phyloP scores from a whole-genome alignment of 805 yeast species.

The Metahyphopichia silvanorum region DNA sequence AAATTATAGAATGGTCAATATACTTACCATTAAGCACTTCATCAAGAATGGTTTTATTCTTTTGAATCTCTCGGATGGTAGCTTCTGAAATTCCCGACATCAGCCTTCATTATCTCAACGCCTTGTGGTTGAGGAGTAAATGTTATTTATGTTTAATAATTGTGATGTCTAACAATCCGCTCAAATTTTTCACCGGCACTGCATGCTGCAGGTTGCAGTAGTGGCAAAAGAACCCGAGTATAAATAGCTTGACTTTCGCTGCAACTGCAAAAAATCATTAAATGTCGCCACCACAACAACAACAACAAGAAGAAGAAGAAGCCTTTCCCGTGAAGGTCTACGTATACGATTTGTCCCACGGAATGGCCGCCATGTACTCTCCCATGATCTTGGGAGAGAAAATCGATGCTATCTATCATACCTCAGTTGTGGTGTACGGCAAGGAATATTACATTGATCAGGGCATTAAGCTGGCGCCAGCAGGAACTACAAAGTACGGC shows the following conservation, averaged over 20 bases:
- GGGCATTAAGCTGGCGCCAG: slow-evolving; percentile 45
- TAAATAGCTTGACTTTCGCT: slow-evolving; percentile 2
- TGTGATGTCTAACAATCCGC: neutral
- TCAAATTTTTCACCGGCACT: no score
- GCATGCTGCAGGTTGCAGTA: no score
- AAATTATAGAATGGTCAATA: slow-evolving; percentile 41
- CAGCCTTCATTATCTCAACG: no score
- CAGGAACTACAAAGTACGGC: slow-evolving; percentile 62
- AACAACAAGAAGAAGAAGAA: slow-evolving; percentile 14
- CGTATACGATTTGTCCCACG: slow-evolving; percentile 63
- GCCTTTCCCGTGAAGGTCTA: slow-evolving; percentile 46
- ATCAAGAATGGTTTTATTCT: slow-evolving; percentile 15
- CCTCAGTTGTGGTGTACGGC: slow-evolving; percentile 53
- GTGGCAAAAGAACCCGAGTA: no score
- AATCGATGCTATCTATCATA: slow-evolving; percentile 66
- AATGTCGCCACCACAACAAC: neutral
- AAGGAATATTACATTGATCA: slow-evolving; percentile 58
- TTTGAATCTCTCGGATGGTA: slow-evolving; percentile 11
- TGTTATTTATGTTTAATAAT: slow-evolving; percentile 1
- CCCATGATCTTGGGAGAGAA: slow-evolving; percentile 49
- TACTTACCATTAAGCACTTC: slow-evolving; percentile 14
- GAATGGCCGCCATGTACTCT: slow-evolving; percentile 53
- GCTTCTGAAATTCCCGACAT: neutral
- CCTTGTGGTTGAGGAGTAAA: no score
- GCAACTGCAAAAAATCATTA: neutral